Evolutionary conservation across 2,329 filamentous ascomycete species (phyloP), one percentile per base, ranked within the genome.

Genomic region (Cladophialophora chaetospira): DNA sequence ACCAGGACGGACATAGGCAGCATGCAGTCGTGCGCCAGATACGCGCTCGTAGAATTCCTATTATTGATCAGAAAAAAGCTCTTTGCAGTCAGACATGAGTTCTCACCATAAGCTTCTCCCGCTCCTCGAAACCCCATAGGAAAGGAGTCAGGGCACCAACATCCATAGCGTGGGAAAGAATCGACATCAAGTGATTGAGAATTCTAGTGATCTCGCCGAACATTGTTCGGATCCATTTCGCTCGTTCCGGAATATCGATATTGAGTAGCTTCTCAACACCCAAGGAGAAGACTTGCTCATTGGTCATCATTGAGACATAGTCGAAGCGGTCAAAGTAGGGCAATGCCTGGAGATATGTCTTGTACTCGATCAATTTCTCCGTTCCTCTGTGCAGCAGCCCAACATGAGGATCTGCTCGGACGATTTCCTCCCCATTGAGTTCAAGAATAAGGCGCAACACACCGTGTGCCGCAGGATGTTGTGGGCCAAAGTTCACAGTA

Each of bases 281-380:
- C 65, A 99, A 83, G 33, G 91, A 86, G 77, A 91, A 99, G 72
- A 91, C 96, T 78, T 99, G 94, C 82, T 99, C 94, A 77, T 99
- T 99, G 70, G 94, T 99, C 94, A 99, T 99, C 95, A 99, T 99
- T 70, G 91, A 97, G 67, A 97, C 92, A 76, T 99, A 99, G 77
- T 99, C 94, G 74, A 99, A 82, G 68, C 94, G 91, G 78, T 99
- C 94, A 73, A 99, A 99, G 81, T 99, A 99, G 55, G 94, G 94
- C 71, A 99, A 81, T 56, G 94, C 94, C 81, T 99, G 94, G 71
- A 97, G 84, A 73, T 99, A 99, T 68, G 93, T 96, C 83, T 96
- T 97, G 84, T 99, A 99, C 82, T 99, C 94, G 77, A 97, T 97
- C 78, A 99, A 85, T 84, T 99, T 99, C 83, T 99, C 94, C 62